A percentile compares a stretch with the other conserved stretches of the same genome.
These are phyloP conservation scores for Penicillium glabrum DNA, from an alignment of 2,329 filamentous ascomycete species.

Conservation along the genomic window DNA sequence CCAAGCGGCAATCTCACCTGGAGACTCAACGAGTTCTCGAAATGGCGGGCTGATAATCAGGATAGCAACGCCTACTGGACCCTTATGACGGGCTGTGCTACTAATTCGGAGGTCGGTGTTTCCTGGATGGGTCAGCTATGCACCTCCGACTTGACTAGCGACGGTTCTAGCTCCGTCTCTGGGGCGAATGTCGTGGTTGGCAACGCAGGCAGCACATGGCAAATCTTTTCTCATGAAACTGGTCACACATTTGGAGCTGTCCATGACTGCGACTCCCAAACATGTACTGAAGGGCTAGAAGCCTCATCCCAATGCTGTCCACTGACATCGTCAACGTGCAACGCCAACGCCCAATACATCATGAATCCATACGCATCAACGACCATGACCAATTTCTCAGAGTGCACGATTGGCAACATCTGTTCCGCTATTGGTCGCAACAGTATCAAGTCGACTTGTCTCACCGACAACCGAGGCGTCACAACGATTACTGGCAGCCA, in stretches of 20 bases:
- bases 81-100: constrained; percentile 77
- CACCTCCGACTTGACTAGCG: constrained; percentile 52
- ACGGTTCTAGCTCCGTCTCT: constrained; percentile 68
- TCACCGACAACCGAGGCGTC: constrained; percentile 83
- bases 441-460: constrained; percentile 72
- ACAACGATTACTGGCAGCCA: constrained; percentile 77
- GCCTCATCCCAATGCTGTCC: constrained; percentile 76
- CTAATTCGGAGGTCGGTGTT: constrained; percentile 80
- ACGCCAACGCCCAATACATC: constrained; percentile 77
- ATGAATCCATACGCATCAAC: constrained; percentile 89
- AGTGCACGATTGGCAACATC: constrained; percentile 89
- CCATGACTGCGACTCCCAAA: constrained; percentile 76
- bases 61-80: constrained; percentile 95
- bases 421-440: constrained; percentile 80
- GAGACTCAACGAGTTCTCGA: constrained; percentile 82
- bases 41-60: constrained; percentile 74
- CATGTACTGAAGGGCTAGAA: constrained; percentile 66
- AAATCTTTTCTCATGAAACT: constrained; percentile 91
- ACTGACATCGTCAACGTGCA: constrained; percentile 64
- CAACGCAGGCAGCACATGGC: constrained; percentile 83
- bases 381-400: constrained; percentile 76
- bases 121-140: constrained; percentile 93
- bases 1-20: constrained; percentile 60
- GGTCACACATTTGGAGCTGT: constrained; percentile 95
- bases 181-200: constrained; percentile 87